A percentile compares a stretch with the other conserved stretches of the same genome.
Conservation (phyloP, 768 basidiomycete genomes). For the Lactarius evosmus region DNA sequence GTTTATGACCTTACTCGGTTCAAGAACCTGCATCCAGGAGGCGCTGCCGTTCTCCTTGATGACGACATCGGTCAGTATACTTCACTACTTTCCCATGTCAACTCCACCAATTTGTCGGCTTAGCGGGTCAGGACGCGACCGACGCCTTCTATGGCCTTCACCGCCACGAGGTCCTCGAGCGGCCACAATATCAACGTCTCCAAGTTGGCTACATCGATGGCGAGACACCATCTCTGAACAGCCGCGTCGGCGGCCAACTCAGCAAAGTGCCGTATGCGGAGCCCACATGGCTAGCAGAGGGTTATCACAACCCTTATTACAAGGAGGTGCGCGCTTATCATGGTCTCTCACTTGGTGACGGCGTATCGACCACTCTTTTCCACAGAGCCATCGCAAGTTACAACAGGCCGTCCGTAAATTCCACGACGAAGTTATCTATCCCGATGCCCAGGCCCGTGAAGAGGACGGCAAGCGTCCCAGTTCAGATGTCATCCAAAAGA, state of each 20-base stretch:
- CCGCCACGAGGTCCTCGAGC: conserved; percentile 75
- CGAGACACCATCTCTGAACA: conserved; percentile 51
- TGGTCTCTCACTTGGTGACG: not conserved
- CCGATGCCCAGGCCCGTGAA: conserved; percentile 58
- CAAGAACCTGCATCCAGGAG: conserved; percentile 79
- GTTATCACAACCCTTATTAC: conserved; percentile 76
- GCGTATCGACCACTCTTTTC: not conserved
- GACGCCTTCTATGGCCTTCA: conserved; percentile 89
- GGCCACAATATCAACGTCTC: conserved; percentile 69
- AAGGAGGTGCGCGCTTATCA: conserved; percentile 49
- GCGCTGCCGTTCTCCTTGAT: conserved; percentile 72
- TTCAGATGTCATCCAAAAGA: conserved; percentile 70
- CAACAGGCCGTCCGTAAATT: conserved; percentile 62
- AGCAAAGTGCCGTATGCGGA: conserved; percentile 86
- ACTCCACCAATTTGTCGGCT: not conserved
- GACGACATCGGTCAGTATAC: conserved; percentile 58
- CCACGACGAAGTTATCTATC: conserved; percentile 62
- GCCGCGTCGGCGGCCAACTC: conserved; percentile 52
- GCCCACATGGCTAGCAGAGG: conserved; percentile 72
- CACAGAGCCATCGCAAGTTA: conserved; percentile 58
- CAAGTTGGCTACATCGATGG: conserved; percentile 72
- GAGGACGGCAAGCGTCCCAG: conserved; percentile 88
- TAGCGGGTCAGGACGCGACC: conserved; percentile 84
- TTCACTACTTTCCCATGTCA: not conserved
- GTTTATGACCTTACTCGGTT: conserved; percentile 84